Base-by-base conservation (phyloP, 176 grass and related monocot genomes). In the Calamus simplicifolius region DNA sequence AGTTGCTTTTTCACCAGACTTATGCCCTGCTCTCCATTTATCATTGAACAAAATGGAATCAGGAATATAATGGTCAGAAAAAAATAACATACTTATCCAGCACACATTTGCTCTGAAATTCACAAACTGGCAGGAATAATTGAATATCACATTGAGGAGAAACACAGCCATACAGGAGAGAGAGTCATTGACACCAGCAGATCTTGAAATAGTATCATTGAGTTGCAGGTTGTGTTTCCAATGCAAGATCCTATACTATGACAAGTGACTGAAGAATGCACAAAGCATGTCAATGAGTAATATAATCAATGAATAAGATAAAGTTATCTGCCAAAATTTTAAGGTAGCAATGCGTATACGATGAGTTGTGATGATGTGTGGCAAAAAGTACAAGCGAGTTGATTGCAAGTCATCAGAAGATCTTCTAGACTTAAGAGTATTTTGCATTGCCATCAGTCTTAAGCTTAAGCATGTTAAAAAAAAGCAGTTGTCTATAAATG, bases 171-270 rank as follows among this genome's bases (percentile, higher is more conserved):
- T 92, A 98, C 93, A 29, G 84, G 84, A 49, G 87, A 69, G 19
- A 97, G 70, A 25, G 84, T 97, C 13, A 87, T 88, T 26, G 93
- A 87, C 25, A 97, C 93, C 72, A 97, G 70, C 13, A 97, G 93
- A 65, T 97, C 87, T 80, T 91, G 87, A 71, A 88, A 97, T 64
- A 97, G 70, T 87, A 97, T 29, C 50, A 97, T 59, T 13, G 78
- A 91, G 64, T 97, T 81, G 71, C 86, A 89, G 59, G 27, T 58
- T 48, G 38, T 23, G 13, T 71, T 86, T 70, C 81, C 84, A 75
- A 72, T 57, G 58, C 87, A 88, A 55, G 78, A 88, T 62, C 87
- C 84, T 78, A 97, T 81, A 57, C 64, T 67, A 84, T 85, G 43
- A 75, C 51, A 71, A 97, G 75, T 63, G 93, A 91, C 93, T 97